Percentiles rank a stretch among this genome's conserved stretches.
Evolutionary conservation across 1,139 yeast species (phyloP).

Genomic region (Protomyces macrosporus): DNA sequence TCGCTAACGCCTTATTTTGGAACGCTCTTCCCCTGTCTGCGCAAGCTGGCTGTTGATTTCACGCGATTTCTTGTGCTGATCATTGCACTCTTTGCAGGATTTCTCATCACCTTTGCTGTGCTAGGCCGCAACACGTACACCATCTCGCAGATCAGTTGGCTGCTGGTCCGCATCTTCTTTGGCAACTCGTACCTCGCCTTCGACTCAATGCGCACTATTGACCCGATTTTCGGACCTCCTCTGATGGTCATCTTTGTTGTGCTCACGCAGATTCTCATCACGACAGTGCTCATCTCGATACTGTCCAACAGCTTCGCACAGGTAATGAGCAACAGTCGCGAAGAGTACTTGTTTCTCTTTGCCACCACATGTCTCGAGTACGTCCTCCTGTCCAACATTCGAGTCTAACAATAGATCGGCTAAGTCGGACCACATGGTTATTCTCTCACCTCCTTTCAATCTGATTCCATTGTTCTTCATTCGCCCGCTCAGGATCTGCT

Average conservation of each 20-base stretch:
- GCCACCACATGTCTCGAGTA: constrained; percentile 20
- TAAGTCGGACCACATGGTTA: constrained; percentile 38
- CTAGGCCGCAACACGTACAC: constrained; percentile 36
- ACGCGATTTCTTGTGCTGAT: constrained; percentile 38
- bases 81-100: constrained; percentile 38
- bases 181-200: constrained; percentile 38
- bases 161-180: constrained; percentile 38
- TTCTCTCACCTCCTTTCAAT: constrained; percentile 40
- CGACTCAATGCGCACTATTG: constrained; percentile 37
- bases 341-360: constrained; percentile 16
- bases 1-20: constrained; percentile 40
- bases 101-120: constrained; percentile 38
- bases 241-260: constrained; percentile 35
- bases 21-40: constrained; percentile 38
- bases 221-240: constrained; percentile 38
- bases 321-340: constrained; percentile 38
- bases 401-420: constrained; percentile 36
- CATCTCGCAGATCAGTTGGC: constrained; percentile 38
- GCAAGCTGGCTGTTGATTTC: constrained; percentile 38
- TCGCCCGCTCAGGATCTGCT: constrained; percentile 36
- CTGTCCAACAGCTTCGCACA: constrained; percentile 37
- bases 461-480: constrained; percentile 34
- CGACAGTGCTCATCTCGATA: constrained; percentile 39
- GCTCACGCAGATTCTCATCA: constrained; percentile 36
- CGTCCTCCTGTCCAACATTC: constrained; percentile 11